Evolutionary conservation across 139 green algal genomes (phyloP), one percentile per base, ranked within the genome.

Genomic region (Micractinium conductrix): DNA sequence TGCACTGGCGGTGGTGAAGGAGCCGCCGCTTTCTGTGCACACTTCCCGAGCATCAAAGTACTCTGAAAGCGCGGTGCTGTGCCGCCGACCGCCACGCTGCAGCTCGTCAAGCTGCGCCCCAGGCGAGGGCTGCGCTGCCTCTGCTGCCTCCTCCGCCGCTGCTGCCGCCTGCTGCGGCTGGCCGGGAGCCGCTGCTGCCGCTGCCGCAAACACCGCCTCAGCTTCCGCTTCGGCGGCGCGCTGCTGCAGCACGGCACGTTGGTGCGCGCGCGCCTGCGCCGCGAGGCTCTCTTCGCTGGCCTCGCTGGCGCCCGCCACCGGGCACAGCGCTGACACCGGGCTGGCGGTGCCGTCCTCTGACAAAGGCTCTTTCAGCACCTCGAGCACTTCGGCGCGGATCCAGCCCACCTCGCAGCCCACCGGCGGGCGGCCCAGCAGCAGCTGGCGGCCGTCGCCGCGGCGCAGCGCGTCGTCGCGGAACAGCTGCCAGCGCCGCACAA

Each of bases 391-490:
- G 22, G 45, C 37, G 28, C 80, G 80, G 17, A 85, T 85, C 80
- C 80, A 89, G 30, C 44, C 4, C 28, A 89, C 62, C 68, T 78
- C 63, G 40, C 74, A 53, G 21, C 80, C 86, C 65, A 90, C 55
- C 37, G 78, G 81, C 33, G 86, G 86, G 33, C 88, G 85, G 12
- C 88, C 88, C 44, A 70, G 26, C 53, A 92, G 81, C 71, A 92
- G 71, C 76, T 82, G 82, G n/a, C 71, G 63, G 28, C 58, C 76
- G 30, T 89, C 53, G 2, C 55, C 67, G 21, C 67, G 48, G 43
- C 40, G 35, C 78, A 91, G 45, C 71, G 85, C 75, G 44, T 89
- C 78, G 24, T 84, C 53, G 5, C 88, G 76, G 75, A 85, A 88
- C 38, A 58, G 60, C 40, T 83, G 55, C 88, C 88, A 92, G 45